Base-by-base conservation (phyloP, 2,329 filamentous ascomycete species). In the Metarhizium humberi region DNA sequence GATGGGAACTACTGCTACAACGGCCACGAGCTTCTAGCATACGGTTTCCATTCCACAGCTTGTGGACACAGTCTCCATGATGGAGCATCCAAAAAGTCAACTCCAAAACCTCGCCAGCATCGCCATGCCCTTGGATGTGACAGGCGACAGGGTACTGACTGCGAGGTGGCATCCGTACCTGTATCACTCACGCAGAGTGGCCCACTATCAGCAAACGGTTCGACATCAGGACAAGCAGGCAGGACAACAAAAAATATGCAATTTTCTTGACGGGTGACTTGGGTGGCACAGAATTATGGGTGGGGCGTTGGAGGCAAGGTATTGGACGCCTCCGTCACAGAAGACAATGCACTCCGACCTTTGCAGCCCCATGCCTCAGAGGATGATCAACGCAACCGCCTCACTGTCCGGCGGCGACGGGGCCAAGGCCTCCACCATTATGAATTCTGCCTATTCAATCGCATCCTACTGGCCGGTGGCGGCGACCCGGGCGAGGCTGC, bases 261-360 rank as follows among this genome's bases (percentile, higher is more conserved):
- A 36, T 30, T 30, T 20, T 42, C 50, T 42, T 30, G 32, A 51
- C n/a, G 32, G 36, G 36, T 20, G 30, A 29, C 38, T 43, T 51
- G n/a, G 50, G 51, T 52, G 42, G 42, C 40, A 47, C 40, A 36
- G 20, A 18, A 47, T 45, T 38, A 13, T 50, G 8, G 48, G 48
- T 25, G 48, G 48, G 34, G 29, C 48, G 6, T 20, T 25, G 32
- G 18, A 43, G 49, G 8, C 16, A 8, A n/a, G 54, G 55, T n/a
- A 59, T 59, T 60, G 59, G 59, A 57, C 59, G 58, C 56, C 56
- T 58, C 56, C 20, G 43, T 42, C 29, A n/a, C 58, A 52, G 53
- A 54, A 52, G 55, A 30, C 25, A 48, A 48, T 48, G 51, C 42
- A 46, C 18, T 42, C 25, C n/a, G 25, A 11, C 42, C 42, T n/a